Base-by-base conservation (phyloP, 1,284 basidiomycete genomes). In the Phellinidium pouzarii region DNA sequence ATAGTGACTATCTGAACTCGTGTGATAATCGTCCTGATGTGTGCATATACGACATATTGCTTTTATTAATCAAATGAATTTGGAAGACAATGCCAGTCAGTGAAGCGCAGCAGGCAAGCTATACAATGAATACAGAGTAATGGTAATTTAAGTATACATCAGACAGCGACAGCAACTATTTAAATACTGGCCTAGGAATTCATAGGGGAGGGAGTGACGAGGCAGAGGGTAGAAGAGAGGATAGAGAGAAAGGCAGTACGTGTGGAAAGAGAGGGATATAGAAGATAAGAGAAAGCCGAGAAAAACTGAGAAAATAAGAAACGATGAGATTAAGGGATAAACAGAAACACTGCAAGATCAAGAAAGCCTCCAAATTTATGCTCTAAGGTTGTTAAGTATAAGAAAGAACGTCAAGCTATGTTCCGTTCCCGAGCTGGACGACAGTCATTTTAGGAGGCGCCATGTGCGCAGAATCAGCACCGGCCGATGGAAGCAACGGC, bases 391-490 rank as follows among this genome's bases (percentile, higher is more conserved):
- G 37, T 22, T 23, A 19, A 20, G 36, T 22, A 40, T 25, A 9
- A 17, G 14, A 17, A 47, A 40, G 19, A n/a, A 14, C 31, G 31
- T 34, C 14, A 34, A 34, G 49, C 37, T 50, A 57, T 41, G 55
- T 45, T n/a, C 55, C 55, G 46, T 55, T 57, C 20, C 52, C 51
- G 9, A 53, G 47, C 11, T 44, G 55, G n/a, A 50, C 55, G 23
- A 47, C 44, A 12, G 37, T 55, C 55, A 57, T 57, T 45, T 57
- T 57, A 6, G 55, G 43, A 5, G 55, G 55, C 17, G 38, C 22
- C 23, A 57, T 42, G 47, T 57, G 48, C 38, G 31, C 14, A 1
- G 41, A 11, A 26, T 45, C 48, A 22, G 44, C 14, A 52, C 19
- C 20, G 3, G 26, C 9, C 40, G 53, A 34, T 12, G 41, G 27